Percentiles rank a stretch among this genome's conserved stretches.
Evolutionary conservation across 2,329 filamentous ascomycete genomes (phyloP).

Genomic region (Meredithiella fracta): DNA sequence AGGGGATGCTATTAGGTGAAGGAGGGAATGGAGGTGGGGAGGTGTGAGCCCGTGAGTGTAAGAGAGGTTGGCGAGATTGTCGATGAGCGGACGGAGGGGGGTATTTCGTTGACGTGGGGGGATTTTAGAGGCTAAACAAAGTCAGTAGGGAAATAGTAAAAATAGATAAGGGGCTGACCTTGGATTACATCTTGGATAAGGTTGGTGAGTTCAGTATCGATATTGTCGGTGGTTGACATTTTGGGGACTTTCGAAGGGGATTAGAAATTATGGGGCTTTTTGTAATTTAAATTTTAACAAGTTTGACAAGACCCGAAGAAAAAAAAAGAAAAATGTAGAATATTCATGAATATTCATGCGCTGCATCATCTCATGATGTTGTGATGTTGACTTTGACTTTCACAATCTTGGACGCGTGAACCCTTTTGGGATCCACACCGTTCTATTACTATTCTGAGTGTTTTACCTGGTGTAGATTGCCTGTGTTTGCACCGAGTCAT

Average conservation of each 20-base stretch:
- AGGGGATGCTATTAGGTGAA: slow-evolving; percentile 49
- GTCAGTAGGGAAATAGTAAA: neutral
- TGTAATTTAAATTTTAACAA: no score
- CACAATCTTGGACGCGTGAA: no score
- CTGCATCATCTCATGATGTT: no score
- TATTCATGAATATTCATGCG: no score
- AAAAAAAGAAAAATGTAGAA: no score
- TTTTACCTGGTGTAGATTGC: no score
- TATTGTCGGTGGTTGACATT: slow-evolving; percentile 18
- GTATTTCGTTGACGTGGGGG: slow-evolving; percentile 49
- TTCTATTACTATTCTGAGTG: no score
- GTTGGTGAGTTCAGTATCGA: slow-evolving; percentile 20
- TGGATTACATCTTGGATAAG: slow-evolving; percentile 25
- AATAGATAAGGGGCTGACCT: slow-evolving; percentile 8
- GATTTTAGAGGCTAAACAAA: slow-evolving; percentile 34
- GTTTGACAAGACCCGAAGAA: no score
- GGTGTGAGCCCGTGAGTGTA: slow-evolving; percentile 53
- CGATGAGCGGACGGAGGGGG: slow-evolving; percentile 46
- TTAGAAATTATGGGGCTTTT: neutral
- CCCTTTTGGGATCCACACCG: no score
- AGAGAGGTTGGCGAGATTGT: slow-evolving; percentile 43
- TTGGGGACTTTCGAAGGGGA: neutral
- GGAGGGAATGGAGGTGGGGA: slow-evolving; percentile 41
- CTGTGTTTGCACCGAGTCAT: neutral
- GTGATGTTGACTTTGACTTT: no score